A percentile compares a stretch with the other conserved stretches of the same genome.
phyloP scores from a whole-genome alignment of 1,284 basidiomycete genomes.

The Apiotrichum akiyoshidainum region DNA sequence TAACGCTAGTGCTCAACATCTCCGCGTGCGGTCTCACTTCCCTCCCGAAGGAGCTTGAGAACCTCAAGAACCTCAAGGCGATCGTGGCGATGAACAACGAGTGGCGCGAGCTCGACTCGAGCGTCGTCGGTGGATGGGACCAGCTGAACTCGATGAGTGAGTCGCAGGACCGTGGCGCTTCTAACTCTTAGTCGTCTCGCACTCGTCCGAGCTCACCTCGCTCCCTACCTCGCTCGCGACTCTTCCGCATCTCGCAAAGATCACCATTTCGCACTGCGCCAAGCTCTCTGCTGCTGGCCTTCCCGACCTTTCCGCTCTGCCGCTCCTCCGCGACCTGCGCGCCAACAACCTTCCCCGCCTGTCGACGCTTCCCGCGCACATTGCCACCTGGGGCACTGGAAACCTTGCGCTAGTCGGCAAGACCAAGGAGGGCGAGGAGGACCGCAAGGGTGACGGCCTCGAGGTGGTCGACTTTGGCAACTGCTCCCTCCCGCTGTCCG shows the following conservation, averaged over 20 bases:
- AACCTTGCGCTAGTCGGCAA: slow-evolving; percentile 26
- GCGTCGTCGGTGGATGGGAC: slow-evolving; percentile 34
- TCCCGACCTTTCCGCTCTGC: slow-evolving; percentile 40
- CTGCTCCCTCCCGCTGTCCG: slow-evolving; percentile 35
- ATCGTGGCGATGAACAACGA: slow-evolving; percentile 46
- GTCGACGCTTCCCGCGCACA: slow-evolving; percentile 32
- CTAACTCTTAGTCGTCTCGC: slow-evolving; percentile 37
- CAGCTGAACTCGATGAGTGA: slow-evolving; percentile 46
- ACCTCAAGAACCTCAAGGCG: slow-evolving; percentile 41
- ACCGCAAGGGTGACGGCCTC: slow-evolving; percentile 36
- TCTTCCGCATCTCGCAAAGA: slow-evolving; percentile 39
- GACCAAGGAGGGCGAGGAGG: background rate
- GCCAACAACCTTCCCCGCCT: slow-evolving; percentile 46
- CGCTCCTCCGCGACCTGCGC: slow-evolving; percentile 45
- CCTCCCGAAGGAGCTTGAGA: slow-evolving; percentile 26
- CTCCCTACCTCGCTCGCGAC: slow-evolving; percentile 28
- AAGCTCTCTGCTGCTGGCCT: slow-evolving; percentile 29
- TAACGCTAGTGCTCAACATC: slow-evolving; percentile 41
- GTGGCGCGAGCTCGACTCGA: slow-evolving; percentile 34
- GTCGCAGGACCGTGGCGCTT: slow-evolving; percentile 11
- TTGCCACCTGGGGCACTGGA: slow-evolving; percentile 42
- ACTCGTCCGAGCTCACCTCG: slow-evolving; percentile 39
- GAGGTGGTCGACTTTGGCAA: slow-evolving; percentile 46
- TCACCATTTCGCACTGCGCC: slow-evolving; percentile 47
- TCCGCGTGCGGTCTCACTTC: slow-evolving; percentile 31